Base-by-base conservation (phyloP, 1,284 basidiomycete species). In the Apiotrichum porosum region DNA sequence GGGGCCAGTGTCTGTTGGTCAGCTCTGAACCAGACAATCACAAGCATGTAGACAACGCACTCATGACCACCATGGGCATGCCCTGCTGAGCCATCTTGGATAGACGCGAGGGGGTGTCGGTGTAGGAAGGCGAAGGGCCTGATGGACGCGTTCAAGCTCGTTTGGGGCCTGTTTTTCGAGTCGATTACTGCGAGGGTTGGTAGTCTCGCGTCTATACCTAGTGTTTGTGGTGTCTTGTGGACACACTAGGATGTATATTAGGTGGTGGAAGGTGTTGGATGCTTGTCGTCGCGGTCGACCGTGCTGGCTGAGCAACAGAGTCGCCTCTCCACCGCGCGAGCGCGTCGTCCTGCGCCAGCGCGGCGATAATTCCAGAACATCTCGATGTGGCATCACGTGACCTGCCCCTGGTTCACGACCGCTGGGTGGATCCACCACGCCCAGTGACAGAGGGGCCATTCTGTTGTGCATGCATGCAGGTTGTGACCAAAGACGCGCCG, bases 1-100 rank as follows among this genome's bases (percentile, higher is more conserved):
- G 33, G 92, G 91, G 60, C 86, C 89, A 51, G 91, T 83, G 79
- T 97, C 89, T 92, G 61, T 30, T 44, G n/a, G 65, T 56, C 51
- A 62, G 61, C 43, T 23, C 2, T 15, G 18, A n/a, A n/a, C n/a
- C n/a, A n/a, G n/a, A n/a, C n/a, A n/a, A n/a, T 6, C 12, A 6
- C 22, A 4, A 23, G n/a, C 32, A 2, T 9, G 14, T 23, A 28
- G 26, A 28, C n/a, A 18, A 68, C 75, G 54, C 57, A 76, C 76
- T 77, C 75, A 77, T 76, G 26, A 77, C 74, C 57, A 77, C 64
- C 59, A 77, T 72, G 37, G 75, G 74, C 56, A 73, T 71, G 46
- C 62, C 64, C 34, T 64, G 59, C 57, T 56, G 58, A 30, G 53
- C 50, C 60, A 52, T 52, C 9, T 41, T 52, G 49, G 40, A 37